Base-by-base conservation (phyloP, 148 eudicot species). In the Rhododendron henanense region DNA sequence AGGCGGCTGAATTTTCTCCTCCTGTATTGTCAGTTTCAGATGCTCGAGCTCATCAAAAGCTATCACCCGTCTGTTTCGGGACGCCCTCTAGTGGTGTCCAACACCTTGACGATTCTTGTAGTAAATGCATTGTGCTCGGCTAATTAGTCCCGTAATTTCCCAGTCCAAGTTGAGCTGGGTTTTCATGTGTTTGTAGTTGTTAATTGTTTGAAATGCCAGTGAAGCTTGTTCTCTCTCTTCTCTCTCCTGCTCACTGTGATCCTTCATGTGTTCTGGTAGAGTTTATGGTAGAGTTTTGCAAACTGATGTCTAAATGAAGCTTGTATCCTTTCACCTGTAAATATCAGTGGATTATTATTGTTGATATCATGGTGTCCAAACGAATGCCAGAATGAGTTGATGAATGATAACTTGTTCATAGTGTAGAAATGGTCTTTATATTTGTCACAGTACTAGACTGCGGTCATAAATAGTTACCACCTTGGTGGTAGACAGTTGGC, bases 51-150 rank as follows among this genome's bases (percentile, higher is more conserved):
- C 73, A 81, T 75, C 85, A 41, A 57, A 55, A 73, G 45, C 45
- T 73, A 6, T 79, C 78, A n/a, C 35, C 87, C 10, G 9, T 53
- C 41, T 86, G 81, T 28, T 86, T 86, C 33, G 88, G 53, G 14
- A 86, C 74, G 45, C 61, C 79, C 16, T 80, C 84, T 31, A 71
- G 76, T n/a, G 67, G 69, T 3, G 50, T 67, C 55, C 79, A 55
- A 85, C 75, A 81, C 79, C 84, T 65, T 35, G 79, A 80, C n/a
- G 77, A 86, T 51, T 81, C 85, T 48, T 55, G 69, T 31, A 82
- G 31, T 76, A 86, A 75, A 44, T 73, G 69, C 61, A 37, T 63
- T 82, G 84, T 86, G 18, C 55, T 81, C 59, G 83, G 50, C 23
- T 71, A 86, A 81, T 78, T 61, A 37, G 63, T 80, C 18, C 6